A percentile compares a stretch with the other conserved stretches of the same genome.
Conservation (phyloP, 192 early-diverging fungal genomes). For the Backusella parvicylindrica region DNA sequence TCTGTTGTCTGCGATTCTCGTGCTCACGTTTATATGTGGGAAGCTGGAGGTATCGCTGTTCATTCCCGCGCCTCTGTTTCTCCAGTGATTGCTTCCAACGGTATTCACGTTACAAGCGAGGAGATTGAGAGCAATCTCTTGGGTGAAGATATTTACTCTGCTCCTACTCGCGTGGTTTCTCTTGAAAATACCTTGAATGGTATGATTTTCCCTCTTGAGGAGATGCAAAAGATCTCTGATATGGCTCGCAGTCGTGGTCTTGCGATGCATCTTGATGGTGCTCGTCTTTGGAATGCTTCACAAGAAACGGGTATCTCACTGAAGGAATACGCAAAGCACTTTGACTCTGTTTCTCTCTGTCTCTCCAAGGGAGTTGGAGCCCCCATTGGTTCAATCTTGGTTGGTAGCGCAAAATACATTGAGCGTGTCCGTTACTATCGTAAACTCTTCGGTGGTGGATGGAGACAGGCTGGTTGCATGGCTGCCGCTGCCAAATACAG, state of each 20-base stretch:
- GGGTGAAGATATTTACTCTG: slow-evolving; percentile 68
- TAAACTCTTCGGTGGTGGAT: slow-evolving; percentile 90
- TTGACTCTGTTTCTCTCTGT: slow-evolving; percentile 87
- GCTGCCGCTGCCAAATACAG: slow-evolving; percentile 76
- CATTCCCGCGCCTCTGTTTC: slow-evolving; percentile 70
- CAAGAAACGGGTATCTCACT: slow-evolving; percentile 65
- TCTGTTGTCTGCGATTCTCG: slow-evolving; percentile 73
- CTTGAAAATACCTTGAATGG: slow-evolving; percentile 92
- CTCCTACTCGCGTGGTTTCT: slow-evolving; percentile 77
- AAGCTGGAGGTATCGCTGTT: slow-evolving; percentile 77
- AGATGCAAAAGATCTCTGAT: slow-evolving; percentile 62
- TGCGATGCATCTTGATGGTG: slow-evolving; percentile 87
- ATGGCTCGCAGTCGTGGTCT: slow-evolving; percentile 54
- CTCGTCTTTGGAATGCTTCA: slow-evolving; percentile 88
- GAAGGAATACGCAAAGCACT: slow-evolving; percentile 64
- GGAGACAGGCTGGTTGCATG: slow-evolving; percentile 85
- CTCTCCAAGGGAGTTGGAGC: slow-evolving; percentile 91
- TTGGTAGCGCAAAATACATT: slow-evolving; percentile 66
- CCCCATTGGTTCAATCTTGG: slow-evolving; percentile 86
- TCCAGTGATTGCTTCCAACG: slow-evolving; percentile 54
- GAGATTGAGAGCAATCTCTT: slow-evolving; percentile 61
- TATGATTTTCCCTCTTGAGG: slow-evolving; percentile 73
- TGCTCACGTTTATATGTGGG: slow-evolving; percentile 77
- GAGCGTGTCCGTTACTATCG: slow-evolving; percentile 79
- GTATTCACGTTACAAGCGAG: slow-evolving; percentile 59